These are phyloP conservation scores for Colletotrichum plurivorum DNA, from an alignment of 2,329 filamentous ascomycete genomes.

Conservation along the genomic window DNA sequence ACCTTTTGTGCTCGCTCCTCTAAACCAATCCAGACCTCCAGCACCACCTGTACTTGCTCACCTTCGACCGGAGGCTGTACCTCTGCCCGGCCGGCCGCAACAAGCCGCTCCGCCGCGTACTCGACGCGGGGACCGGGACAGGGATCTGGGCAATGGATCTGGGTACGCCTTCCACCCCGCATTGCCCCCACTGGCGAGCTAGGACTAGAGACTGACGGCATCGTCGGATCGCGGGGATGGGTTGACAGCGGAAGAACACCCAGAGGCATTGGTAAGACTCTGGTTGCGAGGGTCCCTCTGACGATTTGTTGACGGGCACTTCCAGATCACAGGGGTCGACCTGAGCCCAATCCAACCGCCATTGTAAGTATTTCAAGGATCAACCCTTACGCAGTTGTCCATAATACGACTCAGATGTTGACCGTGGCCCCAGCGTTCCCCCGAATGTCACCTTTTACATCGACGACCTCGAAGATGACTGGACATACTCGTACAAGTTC, in stretches of 20 bases:
- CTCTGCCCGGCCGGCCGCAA: conserved; percentile 40
- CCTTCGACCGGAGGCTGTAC: conserved; percentile 45
- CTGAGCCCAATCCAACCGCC: conserved; percentile 58
- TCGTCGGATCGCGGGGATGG: too few species aligned
- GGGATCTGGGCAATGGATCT: conserved; percentile 63
- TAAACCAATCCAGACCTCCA: conserved; percentile 43
- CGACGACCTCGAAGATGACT: conserved; percentile 58
- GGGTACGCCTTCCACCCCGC: conserved; percentile 42
- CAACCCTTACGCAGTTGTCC: too few species aligned
- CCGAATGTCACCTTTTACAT: conserved; percentile 64
- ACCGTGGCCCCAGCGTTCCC: conserved; percentile 50
- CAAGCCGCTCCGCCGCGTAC: conserved; percentile 43
- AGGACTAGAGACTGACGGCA: too few species aligned
- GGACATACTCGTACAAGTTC: conserved; percentile 55
- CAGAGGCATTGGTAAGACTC: conserved; percentile 46
- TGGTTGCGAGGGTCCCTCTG: background rate
- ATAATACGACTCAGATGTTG: background rate
- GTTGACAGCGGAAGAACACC: conserved; percentile 47
- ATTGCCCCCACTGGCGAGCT: too few species aligned
- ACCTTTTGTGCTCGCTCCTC: background rate
- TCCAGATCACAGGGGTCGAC: conserved; percentile 55
- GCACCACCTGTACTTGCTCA: conserved; percentile 46
- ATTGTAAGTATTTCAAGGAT: conserved; percentile 45
- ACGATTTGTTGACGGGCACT: background rate
- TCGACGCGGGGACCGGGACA: conserved; percentile 66